A percentile compares a stretch with the other conserved stretches of the same genome.
These are phyloP conservation scores for Agaricales sp. DNA, from an alignment of 1,284 basidiomycete genomes.

Conservation along the genomic window DNA sequence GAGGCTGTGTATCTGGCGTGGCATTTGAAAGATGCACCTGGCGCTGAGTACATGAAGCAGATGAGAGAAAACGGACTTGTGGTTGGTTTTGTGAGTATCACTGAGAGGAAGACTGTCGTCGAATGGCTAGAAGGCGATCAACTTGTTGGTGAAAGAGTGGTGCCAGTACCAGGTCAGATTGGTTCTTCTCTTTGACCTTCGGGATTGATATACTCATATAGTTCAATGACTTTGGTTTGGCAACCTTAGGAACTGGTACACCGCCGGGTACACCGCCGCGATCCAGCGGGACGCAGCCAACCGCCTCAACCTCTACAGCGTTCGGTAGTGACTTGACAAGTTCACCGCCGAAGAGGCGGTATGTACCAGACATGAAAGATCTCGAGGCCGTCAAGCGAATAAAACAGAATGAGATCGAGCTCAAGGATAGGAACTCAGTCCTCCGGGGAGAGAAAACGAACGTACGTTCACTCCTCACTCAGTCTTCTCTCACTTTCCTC, in stretches of 20 bases:
- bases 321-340: slow-evolving; percentile 26
- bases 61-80: slow-evolving; percentile 64
- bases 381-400: slow-evolving; percentile 79
- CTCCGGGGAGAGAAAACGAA: slow-evolving; percentile 69
- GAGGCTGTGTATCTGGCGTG: slow-evolving; percentile 79
- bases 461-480: slow-evolving; percentile 29
- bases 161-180: slow-evolving; percentile 43
- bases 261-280: slow-evolving; percentile 55
- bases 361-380: slow-evolving; percentile 71
- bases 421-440: slow-evolving; percentile 67
- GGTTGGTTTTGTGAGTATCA: slow-evolving; percentile 74
- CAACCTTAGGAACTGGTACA: slow-evolving; percentile 36
- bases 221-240: slow-evolving; percentile 23
- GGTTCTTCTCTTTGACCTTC: not conserved
- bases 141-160: slow-evolving; percentile 41
- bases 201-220: not conserved
- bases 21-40: slow-evolving; percentile 59
- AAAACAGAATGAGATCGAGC: slow-evolving; percentile 60
- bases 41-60: slow-evolving; percentile 82
- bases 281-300: slow-evolving; percentile 12
- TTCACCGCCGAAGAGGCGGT: slow-evolving; percentile 60
- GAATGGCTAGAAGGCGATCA: slow-evolving; percentile 72
- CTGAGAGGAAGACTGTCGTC: slow-evolving; percentile 74
- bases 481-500: slow-evolving; percentile 2
- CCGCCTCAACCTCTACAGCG: slow-evolving; percentile 25